Percentiles rank a stretch among this genome's conserved stretches.
Conservation (phyloP, 2,329 filamentous ascomycete genomes). For the Aspergillus tanneri region DNA sequence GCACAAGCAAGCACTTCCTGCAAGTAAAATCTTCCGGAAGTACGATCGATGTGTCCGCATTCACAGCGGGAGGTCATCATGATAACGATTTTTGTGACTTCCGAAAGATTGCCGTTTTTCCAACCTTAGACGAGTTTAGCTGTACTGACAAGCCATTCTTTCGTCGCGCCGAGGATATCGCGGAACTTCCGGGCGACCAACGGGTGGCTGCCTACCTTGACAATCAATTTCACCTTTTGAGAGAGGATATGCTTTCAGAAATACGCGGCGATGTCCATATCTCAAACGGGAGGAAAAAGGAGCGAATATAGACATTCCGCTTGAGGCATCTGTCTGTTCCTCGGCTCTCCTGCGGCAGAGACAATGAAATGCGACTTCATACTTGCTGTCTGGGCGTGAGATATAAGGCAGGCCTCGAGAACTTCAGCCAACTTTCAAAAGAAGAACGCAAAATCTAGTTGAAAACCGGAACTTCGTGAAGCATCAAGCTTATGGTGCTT, state of each 20-base stretch:
- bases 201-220: constrained; percentile 59
- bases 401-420: constrained; percentile 44
- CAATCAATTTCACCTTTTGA: constrained; percentile 68
- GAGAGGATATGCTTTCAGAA: constrained; percentile 69
- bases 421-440: constrained; percentile 34
- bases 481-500: constrained; percentile 62
- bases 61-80: constrained; percentile 63
- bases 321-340: constrained; percentile 44
- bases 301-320: constrained; percentile 38
- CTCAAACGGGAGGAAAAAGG: constrained; percentile 51
- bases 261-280: constrained; percentile 61
- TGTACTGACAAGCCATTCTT: constrained; percentile 57
- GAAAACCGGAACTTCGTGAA: constrained; percentile 54
- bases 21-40: constrained; percentile 23
- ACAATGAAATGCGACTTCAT: constrained; percentile 21
- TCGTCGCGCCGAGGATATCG: constrained; percentile 52
- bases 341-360: constrained; percentile 40
- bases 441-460: constrained; percentile 49
- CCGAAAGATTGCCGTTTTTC: constrained; percentile 61
- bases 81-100: constrained; percentile 71
- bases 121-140: constrained; percentile 64
- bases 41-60: background rate
- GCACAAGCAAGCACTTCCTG: constrained; percentile 42
- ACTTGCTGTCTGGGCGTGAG: constrained; percentile 45
- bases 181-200: constrained; percentile 34